Evolutionary conservation across 1,284 basidiomycete genomes (phyloP), one percentile per base, ranked within the genome.

Genomic region (Fomes fomentarius): DNA sequence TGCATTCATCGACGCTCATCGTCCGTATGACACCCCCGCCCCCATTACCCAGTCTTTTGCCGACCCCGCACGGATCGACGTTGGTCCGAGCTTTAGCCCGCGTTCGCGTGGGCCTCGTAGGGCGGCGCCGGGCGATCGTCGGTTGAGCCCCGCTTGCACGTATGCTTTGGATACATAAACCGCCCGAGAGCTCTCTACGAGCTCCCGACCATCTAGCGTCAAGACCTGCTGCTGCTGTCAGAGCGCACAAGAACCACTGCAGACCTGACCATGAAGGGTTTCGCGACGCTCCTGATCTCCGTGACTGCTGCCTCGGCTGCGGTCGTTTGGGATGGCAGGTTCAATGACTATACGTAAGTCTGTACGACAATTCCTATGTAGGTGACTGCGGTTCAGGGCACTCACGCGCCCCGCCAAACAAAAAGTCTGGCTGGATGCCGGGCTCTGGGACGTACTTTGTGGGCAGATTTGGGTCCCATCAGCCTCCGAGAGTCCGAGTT

Each of bases 321-420:
- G 1, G 51, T 66, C 43, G 50, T 66, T n/a, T 66, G 65, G 63
- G 63, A 66, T 28, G 63, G 65, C 26, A 58, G 65, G 50, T 66
- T 66, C 59, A 60, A 50, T 42, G 53, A 65, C 44, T 65, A 66
- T 43, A 56, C 63, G 63, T 66, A 47, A n/a, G n/a, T n/a, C n/a
- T n/a, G n/a, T n/a, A n/a, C n/a, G n/a, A n/a, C n/a, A n/a, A n/a
- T n/a, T n/a, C n/a, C n/a, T n/a, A n/a, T n/a, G n/a, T n/a, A n/a
- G n/a, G n/a, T n/a, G n/a, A n/a, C n/a, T n/a, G n/a, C n/a, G n/a
- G n/a, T n/a, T n/a, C n/a, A n/a, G n/a, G n/a, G n/a, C n/a, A n/a
- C n/a, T n/a, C n/a, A n/a, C n/a, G n/a, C n/a, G n/a, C n/a, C n/a
- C n/a, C n/a, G n/a, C n/a, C n/a, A n/a, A n/a, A n/a, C n/a, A n/a